A percentile compares a stretch with the other conserved stretches of the same genome.
Conservation (phyloP, 2,329 filamentous ascomycete species). For the Xylariaceae sp. region DNA sequence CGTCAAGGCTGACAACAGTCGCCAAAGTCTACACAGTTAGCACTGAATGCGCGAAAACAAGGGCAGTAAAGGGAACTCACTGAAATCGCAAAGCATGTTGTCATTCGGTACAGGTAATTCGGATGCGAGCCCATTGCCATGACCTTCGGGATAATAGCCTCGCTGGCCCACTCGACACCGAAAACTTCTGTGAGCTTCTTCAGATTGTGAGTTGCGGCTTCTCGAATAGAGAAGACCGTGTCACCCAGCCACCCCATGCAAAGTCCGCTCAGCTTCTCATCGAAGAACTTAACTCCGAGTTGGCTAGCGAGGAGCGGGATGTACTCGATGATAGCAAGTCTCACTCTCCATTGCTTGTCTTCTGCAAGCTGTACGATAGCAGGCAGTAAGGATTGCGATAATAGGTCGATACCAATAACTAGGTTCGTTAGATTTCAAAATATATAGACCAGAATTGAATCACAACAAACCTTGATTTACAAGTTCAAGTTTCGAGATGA, state of each 20-base stretch:
- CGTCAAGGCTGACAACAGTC: slow-evolving; percentile 88
- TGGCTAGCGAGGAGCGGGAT: slow-evolving; percentile 95
- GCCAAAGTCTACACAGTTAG: slow-evolving; percentile 75
- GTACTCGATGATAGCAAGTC: slow-evolving; percentile 98
- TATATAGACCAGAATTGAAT: not conserved
- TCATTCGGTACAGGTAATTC: slow-evolving; percentile 99
- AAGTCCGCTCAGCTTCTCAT: slow-evolving; percentile 91
- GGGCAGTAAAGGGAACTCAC: slow-evolving; percentile 61
- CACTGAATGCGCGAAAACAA: not conserved
- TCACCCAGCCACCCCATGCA: slow-evolving; percentile 99
- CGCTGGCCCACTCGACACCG: slow-evolving; percentile 95
- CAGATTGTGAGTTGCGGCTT: slow-evolving; percentile 95
- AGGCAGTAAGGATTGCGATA: slow-evolving; percentile 94
- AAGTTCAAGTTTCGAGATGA: slow-evolving; percentile 98
- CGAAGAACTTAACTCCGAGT: slow-evolving; percentile 95
- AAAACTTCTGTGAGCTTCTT: slow-evolving; percentile 99
- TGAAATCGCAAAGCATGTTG: slow-evolving; percentile 98
- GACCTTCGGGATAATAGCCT: slow-evolving; percentile 97
- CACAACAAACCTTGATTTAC: slow-evolving; percentile 82
- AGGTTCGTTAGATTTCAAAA: slow-evolving; percentile 28
- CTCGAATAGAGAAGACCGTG: slow-evolving; percentile 97
- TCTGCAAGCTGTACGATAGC: slow-evolving; percentile 97
- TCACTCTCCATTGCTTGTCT: slow-evolving; percentile 99
- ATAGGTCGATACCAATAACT: slow-evolving; percentile 97
- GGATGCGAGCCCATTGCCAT: slow-evolving; percentile 98